Evolutionary conservation across 2,329 filamentous ascomycete species (phyloP), one percentile per base, ranked within the genome.

Genomic region (Cladobotryum protrusum): DNA sequence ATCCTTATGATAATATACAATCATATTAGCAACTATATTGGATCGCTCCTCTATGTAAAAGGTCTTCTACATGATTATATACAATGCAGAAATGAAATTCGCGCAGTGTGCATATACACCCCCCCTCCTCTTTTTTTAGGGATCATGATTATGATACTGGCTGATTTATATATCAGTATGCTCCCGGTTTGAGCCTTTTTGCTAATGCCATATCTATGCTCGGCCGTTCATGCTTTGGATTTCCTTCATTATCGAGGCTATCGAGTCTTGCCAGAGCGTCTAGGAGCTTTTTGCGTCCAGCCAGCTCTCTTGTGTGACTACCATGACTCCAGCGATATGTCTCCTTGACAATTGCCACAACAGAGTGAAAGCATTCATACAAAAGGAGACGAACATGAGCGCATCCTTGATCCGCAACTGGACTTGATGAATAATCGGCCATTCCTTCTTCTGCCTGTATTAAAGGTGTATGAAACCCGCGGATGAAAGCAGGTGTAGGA

Each of bases 301-400:
- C 72, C 12, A 83, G 67, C 60, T 83, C 80, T 5, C 70, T 66
- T 14, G 65, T 66, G 43, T 69, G 76, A 52, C 75, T 77, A 47
- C 76, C 72, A 3, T 59, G 61, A 3, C 67, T 66, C 2, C 76
- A 76, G 2, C 77, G 70, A 58, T 80, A 82, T 57, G 80, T 80
- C 53, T 79, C 77, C 32, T 64, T 68, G 2, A 81, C 78, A 5
- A 83, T 72, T 36, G 67, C 63, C 4, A 73, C 71, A 1, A 76
- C 67, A 3, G 77, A 73, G 54, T 82, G 77, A 59, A 81, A 83
- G 57, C 76, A 79, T 54, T 76, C 72, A 63, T 83, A 84, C 3
- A 84, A 62, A 2, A 83, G 62, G 6, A 80, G 57, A 11, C 79
- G 71, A 2, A 72, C 63, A n/a, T 65, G 57, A 0, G 69, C 71